Base-by-base conservation (phyloP, 1,284 basidiomycete genomes). In the Microbotryum lychnidis-dioicae region DNA sequence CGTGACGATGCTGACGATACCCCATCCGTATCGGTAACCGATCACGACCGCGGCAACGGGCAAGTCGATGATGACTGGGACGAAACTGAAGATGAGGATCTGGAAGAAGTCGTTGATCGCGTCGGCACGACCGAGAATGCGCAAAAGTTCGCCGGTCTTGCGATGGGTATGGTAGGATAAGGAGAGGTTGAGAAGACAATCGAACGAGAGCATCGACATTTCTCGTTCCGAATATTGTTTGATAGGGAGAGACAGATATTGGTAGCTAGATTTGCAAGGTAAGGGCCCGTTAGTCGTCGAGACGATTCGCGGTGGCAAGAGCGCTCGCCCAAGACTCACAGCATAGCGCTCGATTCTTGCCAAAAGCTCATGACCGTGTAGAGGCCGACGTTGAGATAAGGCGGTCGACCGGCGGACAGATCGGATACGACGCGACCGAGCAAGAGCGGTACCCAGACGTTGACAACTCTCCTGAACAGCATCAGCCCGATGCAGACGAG, bases 131-230 rank as follows among this genome's bases (percentile, higher is more conserved):
- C 84, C 83, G n/a, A 86, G 76, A 63, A 84, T 84, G n/a, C 83
- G 78, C 18, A 85, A 76, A 18, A 85, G 77, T 70, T 85, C 84
- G 37, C 83, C 84, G 4, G 83, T 85, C 76, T 84, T 83, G 63
- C 83, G 81, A 65, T 81, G 82, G 14, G 83, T 85, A 75, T 92
- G 87, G 82, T 87, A 93, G n/a, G 85, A 82, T 69, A 92, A 84
- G 10, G 86, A 87, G 25, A 94, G 82, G 65, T 87, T 87, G 18
- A 91, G 79, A 12, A 91, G 75, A 69, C 89, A 88, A 63, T 88
- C 83, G 74, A 87, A 87, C 6, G 86, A 85, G 60, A 89, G 78
- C 69, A 85, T 82, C 0, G 85, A 86, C 84, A 92, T 87, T 73
- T 86, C 70, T 33, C 69, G 57, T 54, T 72, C 70, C 82, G 61